Conservation (phyloP, 306 rosid species). For the Trifolium fragiferum region DNA sequence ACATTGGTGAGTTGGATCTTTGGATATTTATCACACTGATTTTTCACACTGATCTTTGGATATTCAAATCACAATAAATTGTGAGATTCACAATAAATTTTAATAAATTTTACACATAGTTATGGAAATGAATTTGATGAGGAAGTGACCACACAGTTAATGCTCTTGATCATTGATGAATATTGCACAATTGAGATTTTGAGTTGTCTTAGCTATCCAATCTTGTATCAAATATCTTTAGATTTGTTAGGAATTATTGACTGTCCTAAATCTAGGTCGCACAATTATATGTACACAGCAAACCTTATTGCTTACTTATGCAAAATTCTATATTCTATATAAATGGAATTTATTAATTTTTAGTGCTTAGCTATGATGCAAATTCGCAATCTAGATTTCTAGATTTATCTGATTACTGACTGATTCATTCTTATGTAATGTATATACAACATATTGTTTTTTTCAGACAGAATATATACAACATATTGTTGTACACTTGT, state of each 20-base stretch:
- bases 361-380: background rate
- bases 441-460: constrained; percentile 11
- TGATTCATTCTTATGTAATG: constrained; percentile 19
- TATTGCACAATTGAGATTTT: background rate
- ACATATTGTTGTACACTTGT: constrained; percentile 32
- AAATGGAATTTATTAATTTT: background rate
- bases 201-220: background rate
- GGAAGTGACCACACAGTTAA: background rate
- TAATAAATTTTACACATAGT: background rate
- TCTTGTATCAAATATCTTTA: background rate
- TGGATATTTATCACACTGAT: constrained; percentile 1
- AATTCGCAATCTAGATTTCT: background rate
- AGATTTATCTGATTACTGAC: constrained; percentile 25
- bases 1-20: constrained; percentile 71
- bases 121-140: constrained; percentile 1
- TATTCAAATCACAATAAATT: background rate
- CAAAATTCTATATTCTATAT: background rate
- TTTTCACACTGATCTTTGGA: too few species aligned
- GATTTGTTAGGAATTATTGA: constrained; percentile 24
- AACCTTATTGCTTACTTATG: background rate
- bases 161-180: background rate
- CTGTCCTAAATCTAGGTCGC: background rate
- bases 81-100: constrained; percentile 13
- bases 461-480: background rate
- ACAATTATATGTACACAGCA: background rate